These are phyloP conservation scores for Trypanosoma mega DNA, from an alignment of 208 protist genomes.

Conservation along the genomic window DNA sequence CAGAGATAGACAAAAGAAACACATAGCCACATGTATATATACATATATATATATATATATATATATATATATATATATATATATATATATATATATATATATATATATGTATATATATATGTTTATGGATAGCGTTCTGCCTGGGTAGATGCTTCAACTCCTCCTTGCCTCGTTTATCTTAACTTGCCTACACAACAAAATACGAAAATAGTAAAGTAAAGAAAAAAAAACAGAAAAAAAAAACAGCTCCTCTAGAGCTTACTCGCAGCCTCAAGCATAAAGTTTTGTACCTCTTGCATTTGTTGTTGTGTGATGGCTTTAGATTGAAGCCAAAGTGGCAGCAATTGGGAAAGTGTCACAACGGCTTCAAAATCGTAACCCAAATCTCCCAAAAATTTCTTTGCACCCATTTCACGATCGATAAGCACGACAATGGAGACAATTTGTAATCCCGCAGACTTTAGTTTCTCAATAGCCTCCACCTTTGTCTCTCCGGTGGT, in stretches of 20 bases:
- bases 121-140: too few relatives aligned
- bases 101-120: too few relatives aligned
- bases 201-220: conserved; percentile 5
- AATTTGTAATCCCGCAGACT: conserved; percentile 78
- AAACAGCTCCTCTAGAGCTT: conserved; percentile 47
- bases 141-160: too few relatives aligned
- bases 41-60: too few relatives aligned
- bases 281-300: conserved; percentile 49
- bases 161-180: too few relatives aligned
- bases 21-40: too few relatives aligned
- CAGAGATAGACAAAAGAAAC: too few relatives aligned
- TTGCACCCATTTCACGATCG: conserved; percentile 95
- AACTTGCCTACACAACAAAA: not conserved
- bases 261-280: conserved; percentile 48
- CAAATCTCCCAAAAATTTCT: conserved; percentile 74
- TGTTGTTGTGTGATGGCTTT: conserved; percentile 66
- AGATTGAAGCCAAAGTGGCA: conserved; percentile 66
- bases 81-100: too few relatives aligned
- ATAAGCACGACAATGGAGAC: conserved; percentile 93
- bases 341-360: conserved; percentile 70
- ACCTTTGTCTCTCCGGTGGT: conserved; percentile 94
- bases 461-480: conserved; percentile 92
- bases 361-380: conserved; percentile 88
- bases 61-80: too few relatives aligned
- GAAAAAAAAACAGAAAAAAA: conserved; percentile 19